phyloP scores from a whole-genome alignment of 768 basidiomycete genomes.

The Paxillus rubicundulus region DNA sequence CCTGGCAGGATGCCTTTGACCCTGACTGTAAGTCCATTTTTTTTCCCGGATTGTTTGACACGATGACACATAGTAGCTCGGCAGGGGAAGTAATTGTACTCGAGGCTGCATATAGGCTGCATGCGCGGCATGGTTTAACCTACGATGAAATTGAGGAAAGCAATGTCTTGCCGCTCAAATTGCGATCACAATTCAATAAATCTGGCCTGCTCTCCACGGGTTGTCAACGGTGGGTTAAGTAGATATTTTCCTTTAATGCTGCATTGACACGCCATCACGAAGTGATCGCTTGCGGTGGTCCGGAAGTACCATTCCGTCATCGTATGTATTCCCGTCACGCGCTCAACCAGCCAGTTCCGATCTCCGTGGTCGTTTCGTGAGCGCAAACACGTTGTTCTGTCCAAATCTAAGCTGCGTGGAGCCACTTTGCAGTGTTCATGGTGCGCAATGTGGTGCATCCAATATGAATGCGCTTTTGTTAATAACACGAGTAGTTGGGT shows the following conservation, averaged over 20 bases:
- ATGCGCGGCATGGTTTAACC: conserved; percentile 35
- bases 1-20: conserved; percentile 48
- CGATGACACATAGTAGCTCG: conserved; percentile 15
- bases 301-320: conserved; percentile 23
- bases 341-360: conserved; percentile 10
- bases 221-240: conserved; percentile 21
- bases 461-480: conserved; percentile 12
- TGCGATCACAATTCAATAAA: conserved; percentile 28
- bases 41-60: conserved; percentile 10
- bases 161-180: conserved; percentile 40
- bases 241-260: conserved; percentile 23
- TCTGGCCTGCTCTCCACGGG: conserved; percentile 25
- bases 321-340: conserved; percentile 10
- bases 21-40: conserved; percentile 39
- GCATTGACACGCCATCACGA: conserved; percentile 4
- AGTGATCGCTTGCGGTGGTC: conserved; percentile 34
- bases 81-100: conserved; percentile 50
- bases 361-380: conserved; percentile 31
- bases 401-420: conserved; percentile 49
- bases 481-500: conserved; percentile 19
- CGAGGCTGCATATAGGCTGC: conserved; percentile 47
- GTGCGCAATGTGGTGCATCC: conserved; percentile 29
- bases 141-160: conserved; percentile 49
- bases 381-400: conserved; percentile 47
- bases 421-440: conserved; percentile 49